Percentiles rank a stretch among this genome's conserved stretches.
Evolutionary conservation across 805 yeast genomes (phyloP).

Genomic region (Lipomyces japonicus): DNA sequence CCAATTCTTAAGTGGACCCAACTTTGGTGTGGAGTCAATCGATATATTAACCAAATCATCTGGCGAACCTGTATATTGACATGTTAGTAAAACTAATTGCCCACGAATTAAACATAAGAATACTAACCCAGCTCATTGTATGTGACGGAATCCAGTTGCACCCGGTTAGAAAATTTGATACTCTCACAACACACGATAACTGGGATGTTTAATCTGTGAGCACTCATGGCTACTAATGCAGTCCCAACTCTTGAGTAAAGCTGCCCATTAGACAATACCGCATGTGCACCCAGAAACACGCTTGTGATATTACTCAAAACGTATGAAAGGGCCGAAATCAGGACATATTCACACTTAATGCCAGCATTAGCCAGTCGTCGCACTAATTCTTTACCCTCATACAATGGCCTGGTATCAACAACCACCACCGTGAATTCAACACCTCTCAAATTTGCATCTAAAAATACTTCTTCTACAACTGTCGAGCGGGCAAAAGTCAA

Average conservation of each 20-base stretch:
- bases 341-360: slow-evolving; percentile 70
- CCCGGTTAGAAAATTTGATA: slow-evolving; percentile 89
- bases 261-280: slow-evolving; percentile 92
- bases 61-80: slow-evolving; percentile 28
- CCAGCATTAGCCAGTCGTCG: slow-evolving; percentile 58
- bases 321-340: slow-evolving; percentile 74
- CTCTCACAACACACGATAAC: slow-evolving; percentile 95
- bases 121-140: slow-evolving; percentile 63
- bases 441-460: slow-evolving; percentile 59
- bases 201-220: slow-evolving; percentile 82
- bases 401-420: slow-evolving; percentile 89
- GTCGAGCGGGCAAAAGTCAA: slow-evolving; percentile 85
- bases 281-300: slow-evolving; percentile 93
- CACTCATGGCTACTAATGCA: slow-evolving; percentile 87
- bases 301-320: slow-evolving; percentile 83
- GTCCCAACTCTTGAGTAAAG: slow-evolving; percentile 92
- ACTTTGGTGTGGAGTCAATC: slow-evolving; percentile 27
- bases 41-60: slow-evolving; percentile 36
- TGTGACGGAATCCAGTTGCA: slow-evolving; percentile 93
- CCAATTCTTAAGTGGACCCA: slow-evolving; percentile 30
- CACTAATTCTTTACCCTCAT: slow-evolving; percentile 83
- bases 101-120: not conserved
- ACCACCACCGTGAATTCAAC: slow-evolving; percentile 74
- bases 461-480: slow-evolving; percentile 71
- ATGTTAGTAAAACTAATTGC: not conserved